Percentiles rank a stretch among this genome's conserved stretches.
phyloP scores from a whole-genome alignment of 805 yeast species.

The Saccharomycopsis sp. region DNA sequence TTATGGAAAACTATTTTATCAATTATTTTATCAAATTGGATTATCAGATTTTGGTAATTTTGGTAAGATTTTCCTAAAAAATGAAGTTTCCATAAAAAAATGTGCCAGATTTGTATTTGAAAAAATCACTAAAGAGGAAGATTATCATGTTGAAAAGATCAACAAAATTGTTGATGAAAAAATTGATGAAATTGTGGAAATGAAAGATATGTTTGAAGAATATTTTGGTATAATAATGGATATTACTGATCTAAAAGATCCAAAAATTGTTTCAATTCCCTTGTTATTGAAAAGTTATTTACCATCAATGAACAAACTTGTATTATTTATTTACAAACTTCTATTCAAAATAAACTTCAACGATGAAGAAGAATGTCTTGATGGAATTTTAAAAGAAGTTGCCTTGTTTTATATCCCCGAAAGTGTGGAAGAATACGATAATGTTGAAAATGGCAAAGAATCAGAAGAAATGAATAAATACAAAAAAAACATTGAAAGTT shows the following conservation, averaged over 20 bases:
- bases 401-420: constrained; percentile 70
- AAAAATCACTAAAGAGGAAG: neutral
- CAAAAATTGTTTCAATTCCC: constrained; percentile 46
- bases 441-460: constrained; percentile 21
- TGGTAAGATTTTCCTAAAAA: constrained; percentile 43
- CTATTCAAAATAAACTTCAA: constrained; percentile 52
- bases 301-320: constrained; percentile 56
- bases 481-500: constrained; percentile 36
- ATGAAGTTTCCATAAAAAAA: constrained; percentile 26
- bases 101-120: constrained; percentile 29
- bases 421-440: constrained; percentile 17
- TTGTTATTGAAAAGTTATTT: constrained; percentile 50
- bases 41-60: constrained; percentile 72
- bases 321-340: constrained; percentile 54
- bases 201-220: constrained; percentile 73
- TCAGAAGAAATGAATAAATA: constrained; percentile 24
- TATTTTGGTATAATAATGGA: constrained; percentile 53
- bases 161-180: constrained; percentile 5
- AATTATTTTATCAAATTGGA: constrained; percentile 74
- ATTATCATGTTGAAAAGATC: neutral
- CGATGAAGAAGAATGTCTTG: constrained; percentile 59
- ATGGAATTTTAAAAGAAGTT: constrained; percentile 53
- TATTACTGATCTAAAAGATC: constrained; percentile 25
- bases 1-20: constrained; percentile 57
- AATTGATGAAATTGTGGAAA: constrained; percentile 26